A percentile compares a stretch with the other conserved stretches of the same genome.
Conservation (phyloP, 2,329 filamentous ascomycete genomes). For the Aciculosporium take region DNA sequence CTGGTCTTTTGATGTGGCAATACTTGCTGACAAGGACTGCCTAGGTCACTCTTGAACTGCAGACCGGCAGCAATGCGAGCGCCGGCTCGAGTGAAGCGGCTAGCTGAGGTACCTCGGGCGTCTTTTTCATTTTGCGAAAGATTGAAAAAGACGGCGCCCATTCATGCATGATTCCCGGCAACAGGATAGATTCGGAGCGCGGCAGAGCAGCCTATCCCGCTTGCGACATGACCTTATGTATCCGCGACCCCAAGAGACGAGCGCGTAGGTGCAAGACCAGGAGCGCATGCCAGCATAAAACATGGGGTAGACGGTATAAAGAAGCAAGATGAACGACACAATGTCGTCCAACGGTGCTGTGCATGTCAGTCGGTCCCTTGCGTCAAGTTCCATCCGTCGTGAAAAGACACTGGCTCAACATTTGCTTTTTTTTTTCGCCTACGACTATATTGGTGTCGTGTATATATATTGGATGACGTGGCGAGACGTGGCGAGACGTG, state of each 20-base stretch:
- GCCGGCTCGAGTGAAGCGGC: background rate
- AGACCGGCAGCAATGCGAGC: conserved; percentile 5
- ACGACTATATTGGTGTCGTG: background rate
- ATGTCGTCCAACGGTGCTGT: background rate
- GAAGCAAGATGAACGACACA: background rate
- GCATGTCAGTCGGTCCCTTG: background rate
- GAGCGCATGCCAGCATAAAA: background rate
- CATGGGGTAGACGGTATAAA: too few species aligned
- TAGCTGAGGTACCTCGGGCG: background rate
- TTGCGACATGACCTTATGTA: too few species aligned
- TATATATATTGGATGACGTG: background rate
- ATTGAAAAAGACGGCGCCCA: too few species aligned
- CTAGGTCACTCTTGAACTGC: conserved; percentile 14
- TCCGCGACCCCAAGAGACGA: too few species aligned
- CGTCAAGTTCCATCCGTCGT: background rate
- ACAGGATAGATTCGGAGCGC: too few species aligned
- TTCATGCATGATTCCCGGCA: background rate
- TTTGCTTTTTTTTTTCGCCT: background rate
- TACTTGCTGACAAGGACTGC: conserved; percentile 1
- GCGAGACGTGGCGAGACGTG: background rate
- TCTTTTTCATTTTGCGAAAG: too few species aligned
- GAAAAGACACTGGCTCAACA: background rate
- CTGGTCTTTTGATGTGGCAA: background rate
- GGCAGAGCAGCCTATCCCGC: background rate
- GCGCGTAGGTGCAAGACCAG: background rate